Evolutionary conservation across 805 yeast genomes (phyloP), one percentile per base, ranked within the genome.

Genomic region (Huiozyma naganishii): DNA sequence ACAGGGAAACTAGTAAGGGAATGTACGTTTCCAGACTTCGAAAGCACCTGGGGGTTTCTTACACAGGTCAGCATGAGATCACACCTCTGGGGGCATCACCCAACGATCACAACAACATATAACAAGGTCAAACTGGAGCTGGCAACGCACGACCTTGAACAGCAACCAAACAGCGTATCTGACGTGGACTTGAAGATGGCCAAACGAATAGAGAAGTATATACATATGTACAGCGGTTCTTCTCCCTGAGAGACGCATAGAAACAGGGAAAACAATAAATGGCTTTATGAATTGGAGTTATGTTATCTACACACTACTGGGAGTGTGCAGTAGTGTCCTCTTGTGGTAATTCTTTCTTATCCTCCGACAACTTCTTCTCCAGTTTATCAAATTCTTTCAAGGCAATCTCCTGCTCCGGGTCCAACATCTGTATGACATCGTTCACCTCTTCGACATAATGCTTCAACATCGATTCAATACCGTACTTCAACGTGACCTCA

Each of bases 381-480:
- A 88, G 72, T 63, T 85, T 84, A 56, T 85, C 90, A 62, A 86
- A 87, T 64, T 88, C 95, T 49, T 77, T 74, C 40, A 85, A 61
- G 1, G 95, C 90, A 35, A 87, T 73, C 61, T 68, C 69, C 50
- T 76, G 80, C 45, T 81, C 90, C 41, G 83, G 90, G 50, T 86
- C 95, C 42, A 83, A 67, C n/a, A 86, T 79, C 62, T 88, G 96
- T 56, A 81, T 79, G 17, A 92, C 97, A 37, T 83, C 83, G 44
- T 77, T 74, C 30, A 92, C 97, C 59, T 92, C 98, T 58, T 94
- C 98, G 34, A 94, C 90, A 61, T 92, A 92, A 65, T 90, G 96
- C 69, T 78, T 87, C 59, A 92, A 71, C 99, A 92, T 92, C n/a
- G 89, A 77, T 64, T 92, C 97, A 47, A 92, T 92, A 30, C 99